Evolutionary conservation across 2,329 filamentous ascomycete genomes (phyloP).

Genomic region (Botrytis fragariae): DNA sequence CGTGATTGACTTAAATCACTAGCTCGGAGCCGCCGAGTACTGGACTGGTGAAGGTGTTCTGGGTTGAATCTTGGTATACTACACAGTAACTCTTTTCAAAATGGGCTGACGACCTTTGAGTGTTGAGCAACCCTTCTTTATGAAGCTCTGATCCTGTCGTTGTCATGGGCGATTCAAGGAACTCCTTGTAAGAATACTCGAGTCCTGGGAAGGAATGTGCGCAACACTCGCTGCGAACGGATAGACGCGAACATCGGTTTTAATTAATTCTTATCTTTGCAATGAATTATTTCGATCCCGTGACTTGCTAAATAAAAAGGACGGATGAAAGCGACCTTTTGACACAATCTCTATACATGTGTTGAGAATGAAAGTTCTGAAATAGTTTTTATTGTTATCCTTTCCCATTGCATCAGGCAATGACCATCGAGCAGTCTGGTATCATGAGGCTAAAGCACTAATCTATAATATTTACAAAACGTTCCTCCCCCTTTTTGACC

Average conservation of each 20-base stretch:
- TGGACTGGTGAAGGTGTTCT: background rate
- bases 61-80: background rate
- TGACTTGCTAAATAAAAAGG: background rate
- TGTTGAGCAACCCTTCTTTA: background rate
- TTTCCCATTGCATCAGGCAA: background rate
- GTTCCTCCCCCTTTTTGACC: slow-evolving; percentile 67
- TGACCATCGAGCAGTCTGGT: slow-evolving; percentile 8
- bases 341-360: background rate
- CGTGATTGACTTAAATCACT: background rate
- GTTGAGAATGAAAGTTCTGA: background rate
- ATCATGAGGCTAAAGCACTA: slow-evolving; percentile 13
- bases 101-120: background rate
- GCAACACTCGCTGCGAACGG: background rate
- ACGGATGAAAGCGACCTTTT: background rate
- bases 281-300: background rate
- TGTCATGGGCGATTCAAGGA: slow-evolving; percentile 15
- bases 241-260: background rate
- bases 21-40: background rate
- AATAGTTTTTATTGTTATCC: background rate
- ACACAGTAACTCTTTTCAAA: background rate
- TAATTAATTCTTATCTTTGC: background rate
- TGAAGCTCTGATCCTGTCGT: background rate
- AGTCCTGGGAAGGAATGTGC: slow-evolving; percentile 7
- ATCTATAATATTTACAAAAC: slow-evolving; percentile 50
- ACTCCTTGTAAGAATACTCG: slow-evolving; percentile 5